phyloP scores from a whole-genome alignment of 345 rosid species.

The Garcia nutans region DNA sequence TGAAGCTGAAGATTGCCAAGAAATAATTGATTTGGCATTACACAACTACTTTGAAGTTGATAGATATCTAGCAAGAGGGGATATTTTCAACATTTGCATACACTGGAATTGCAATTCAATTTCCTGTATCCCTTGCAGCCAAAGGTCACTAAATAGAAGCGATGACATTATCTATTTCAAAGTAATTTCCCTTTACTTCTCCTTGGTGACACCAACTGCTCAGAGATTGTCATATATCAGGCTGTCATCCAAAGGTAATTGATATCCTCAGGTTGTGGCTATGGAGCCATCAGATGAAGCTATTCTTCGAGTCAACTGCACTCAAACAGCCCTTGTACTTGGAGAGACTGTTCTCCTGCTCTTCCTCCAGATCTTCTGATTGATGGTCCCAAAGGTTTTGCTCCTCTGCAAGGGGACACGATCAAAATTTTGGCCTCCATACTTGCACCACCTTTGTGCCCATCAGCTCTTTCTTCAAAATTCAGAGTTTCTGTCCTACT shows the following conservation, averaged over 20 bases:
- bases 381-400: slow-evolving; percentile 41
- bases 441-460: slow-evolving; percentile 78
- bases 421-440: slow-evolving; percentile 72
- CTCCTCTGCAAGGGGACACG: slow-evolving; percentile 64
- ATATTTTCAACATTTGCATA: slow-evolving; percentile 61
- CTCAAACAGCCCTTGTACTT: slow-evolving; percentile 90
- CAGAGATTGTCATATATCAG: slow-evolving; percentile 9
- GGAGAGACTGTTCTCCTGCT: slow-evolving; percentile 74
- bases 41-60: slow-evolving; percentile 71
- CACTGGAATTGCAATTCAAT: slow-evolving; percentile 77
- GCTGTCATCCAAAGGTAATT: slow-evolving; percentile 30
- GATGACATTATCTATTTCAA: slow-evolving; percentile 62
- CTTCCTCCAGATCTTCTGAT: slow-evolving; percentile 73
- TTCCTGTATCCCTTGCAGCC: slow-evolving; percentile 68
- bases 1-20: slow-evolving; percentile 87
- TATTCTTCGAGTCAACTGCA: slow-evolving; percentile 65
- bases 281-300: slow-evolving; percentile 86
- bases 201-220: neutral
- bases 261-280: slow-evolving; percentile 64
- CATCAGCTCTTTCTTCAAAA: slow-evolving; percentile 74
- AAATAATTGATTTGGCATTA: slow-evolving; percentile 75
- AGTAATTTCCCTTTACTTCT: slow-evolving; percentile 39
- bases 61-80: slow-evolving; percentile 70
- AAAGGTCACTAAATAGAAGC: slow-evolving; percentile 36
- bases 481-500: slow-evolving; percentile 87